A percentile compares a stretch with the other conserved stretches of the same genome.
These are phyloP conservation scores for Scutellaria minor DNA, from an alignment of 257 asterid species.

Conservation along the genomic window DNA sequence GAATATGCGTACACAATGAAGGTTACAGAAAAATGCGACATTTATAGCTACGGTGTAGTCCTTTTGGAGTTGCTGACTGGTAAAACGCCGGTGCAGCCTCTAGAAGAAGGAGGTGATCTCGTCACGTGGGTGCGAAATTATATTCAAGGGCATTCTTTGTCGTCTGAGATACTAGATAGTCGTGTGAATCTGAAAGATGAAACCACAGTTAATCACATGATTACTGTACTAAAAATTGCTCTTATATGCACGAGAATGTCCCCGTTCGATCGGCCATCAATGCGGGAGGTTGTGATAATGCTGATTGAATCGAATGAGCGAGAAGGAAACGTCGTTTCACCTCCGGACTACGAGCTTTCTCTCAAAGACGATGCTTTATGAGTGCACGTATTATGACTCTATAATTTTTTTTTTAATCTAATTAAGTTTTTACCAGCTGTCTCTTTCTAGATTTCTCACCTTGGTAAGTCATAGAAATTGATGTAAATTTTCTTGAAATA, in stretches of 20 bases:
- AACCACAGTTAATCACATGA: conserved; percentile 65
- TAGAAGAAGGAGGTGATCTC: conserved; percentile 90
- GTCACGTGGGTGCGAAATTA: conserved; percentile 68
- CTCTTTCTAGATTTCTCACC: conserved; percentile 40
- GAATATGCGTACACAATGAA: conserved; percentile 95
- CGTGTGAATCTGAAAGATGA: conserved; percentile 64
- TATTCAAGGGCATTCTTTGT: conserved; percentile 59
- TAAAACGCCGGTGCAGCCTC: conserved; percentile 85
- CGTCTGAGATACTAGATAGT: conserved; percentile 66
- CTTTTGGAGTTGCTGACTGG: conserved; percentile 85
- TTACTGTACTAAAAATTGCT: conserved; percentile 71
- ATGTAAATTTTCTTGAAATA: conserved; percentile 49
- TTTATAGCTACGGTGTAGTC: conserved; percentile 90
- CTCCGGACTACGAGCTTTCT: conserved; percentile 54
- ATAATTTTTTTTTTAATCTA: conserved; percentile 28
- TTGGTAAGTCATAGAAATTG: conserved; percentile 36
- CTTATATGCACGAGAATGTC: conserved; percentile 78
- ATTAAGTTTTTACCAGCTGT: conserved; percentile 39
- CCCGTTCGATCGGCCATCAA: conserved; percentile 81
- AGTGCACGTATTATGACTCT: conserved; percentile 40
- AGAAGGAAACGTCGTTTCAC: conserved; percentile 54
- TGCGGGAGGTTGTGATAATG: conserved; percentile 87
- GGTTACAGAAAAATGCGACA: conserved; percentile 87
- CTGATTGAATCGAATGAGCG: conserved; percentile 73
- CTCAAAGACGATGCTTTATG: conserved; percentile 47